Evolutionary conservation across 2,329 filamentous ascomycete species (phyloP), one percentile per base, ranked within the genome.

Genomic region (Arthrobotrys pseudoclavata): DNA sequence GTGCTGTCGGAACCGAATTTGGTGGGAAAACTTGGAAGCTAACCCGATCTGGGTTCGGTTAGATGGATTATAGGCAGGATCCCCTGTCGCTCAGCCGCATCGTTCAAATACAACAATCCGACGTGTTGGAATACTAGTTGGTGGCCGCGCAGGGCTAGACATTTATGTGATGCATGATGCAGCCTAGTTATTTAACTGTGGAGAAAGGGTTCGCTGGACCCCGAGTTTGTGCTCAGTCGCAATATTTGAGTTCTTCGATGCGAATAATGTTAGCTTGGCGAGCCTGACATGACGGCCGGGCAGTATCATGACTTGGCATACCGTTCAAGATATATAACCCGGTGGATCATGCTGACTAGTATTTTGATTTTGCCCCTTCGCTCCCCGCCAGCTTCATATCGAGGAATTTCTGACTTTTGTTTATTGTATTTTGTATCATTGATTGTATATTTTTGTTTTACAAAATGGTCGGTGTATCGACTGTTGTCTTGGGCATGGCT

Each of bases 21-120:
- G 29, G 29, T 29, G 29, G 29, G 29, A 7, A 29, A 42, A 40
- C n/a, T 4, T 2, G 20, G 31, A 60, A 40, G 9, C 31, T 40
- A 60, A 29, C 34, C 53, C 7, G 31, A 60, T 60, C 10, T 1
- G 34, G 53, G 53, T 4, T 60, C 53, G 53, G 53, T 60, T 60
- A 42, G 13, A 55, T 31, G 15, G 1, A 22, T 20, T 4, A 55
- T 15, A 31, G 9, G n/a, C 31, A n/a, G 20, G 5, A 24, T 7
- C 18, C 53, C 53, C 53, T 60, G 53, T 60, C 29, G 29, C 53
- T 60, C 53, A 60, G 53, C 53, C 53, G 26, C n/a, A 34, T 29
- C 10, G 15, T 22, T 6, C 6, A 60, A 60, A 60, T 60, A 40
- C 53, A 60, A 60, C 53, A 60, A 15, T 24, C 53, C 4, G 9